phyloP scores from a whole-genome alignment of 495 filamentous ascomycete genomes.

The Penicillium macrosclerotiorum region DNA sequence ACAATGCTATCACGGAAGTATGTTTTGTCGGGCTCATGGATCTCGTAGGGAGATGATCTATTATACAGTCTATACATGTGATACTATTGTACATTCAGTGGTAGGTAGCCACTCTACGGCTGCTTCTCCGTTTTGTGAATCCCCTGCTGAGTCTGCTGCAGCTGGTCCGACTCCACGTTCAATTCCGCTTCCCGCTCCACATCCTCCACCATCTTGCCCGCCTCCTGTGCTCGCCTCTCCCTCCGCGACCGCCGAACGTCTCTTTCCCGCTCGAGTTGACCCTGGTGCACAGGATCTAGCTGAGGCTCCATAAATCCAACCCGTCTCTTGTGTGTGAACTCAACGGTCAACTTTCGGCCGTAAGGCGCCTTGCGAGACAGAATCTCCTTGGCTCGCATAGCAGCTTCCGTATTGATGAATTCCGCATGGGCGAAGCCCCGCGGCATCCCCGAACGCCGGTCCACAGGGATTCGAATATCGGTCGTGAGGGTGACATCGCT shows the following conservation, averaged over 20 bases:
- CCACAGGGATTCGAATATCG: constrained; percentile 87
- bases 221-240: not conserved
- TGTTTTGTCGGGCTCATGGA: too few relatives aligned
- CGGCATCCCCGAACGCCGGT: constrained; percentile 81
- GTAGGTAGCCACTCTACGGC: not conserved
- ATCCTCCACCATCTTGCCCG: not conserved
- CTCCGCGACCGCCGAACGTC: not conserved
- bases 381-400: constrained; percentile 53
- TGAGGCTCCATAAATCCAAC: constrained; percentile 7
- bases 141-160: not conserved
- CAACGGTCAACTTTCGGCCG: constrained; percentile 64
- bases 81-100: not conserved
- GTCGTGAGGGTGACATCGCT: constrained; percentile 63
- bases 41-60: too few relatives aligned
- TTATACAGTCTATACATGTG: not conserved
- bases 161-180: not conserved
- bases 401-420: constrained; percentile 66
- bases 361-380: constrained; percentile 59
- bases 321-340: constrained; percentile 47
- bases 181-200: not conserved
- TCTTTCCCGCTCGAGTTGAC: not conserved
- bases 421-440: constrained; percentile 90
- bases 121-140: too few relatives aligned
- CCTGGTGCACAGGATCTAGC: not conserved
- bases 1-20: too few relatives aligned